Evolutionary conservation across 2,329 filamentous ascomycete genomes (phyloP).

Genomic region (Aspergillus sp.): DNA sequence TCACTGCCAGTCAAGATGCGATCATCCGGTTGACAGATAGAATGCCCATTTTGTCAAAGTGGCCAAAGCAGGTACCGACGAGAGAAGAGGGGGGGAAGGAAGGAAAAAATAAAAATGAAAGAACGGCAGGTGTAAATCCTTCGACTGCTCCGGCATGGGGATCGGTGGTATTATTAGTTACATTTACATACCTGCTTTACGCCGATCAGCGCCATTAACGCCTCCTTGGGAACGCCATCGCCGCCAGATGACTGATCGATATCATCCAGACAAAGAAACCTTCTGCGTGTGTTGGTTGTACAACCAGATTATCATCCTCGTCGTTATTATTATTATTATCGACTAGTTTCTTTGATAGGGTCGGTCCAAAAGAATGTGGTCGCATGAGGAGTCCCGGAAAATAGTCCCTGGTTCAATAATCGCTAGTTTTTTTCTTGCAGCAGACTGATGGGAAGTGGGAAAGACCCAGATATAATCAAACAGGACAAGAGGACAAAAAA

Average conservation of each 20-base stretch:
- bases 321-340: not conserved
- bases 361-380: not conserved
- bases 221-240: not conserved
- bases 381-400: slow-evolving; percentile 8
- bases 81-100: not conserved
- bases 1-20: not conserved
- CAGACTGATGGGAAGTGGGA: not conserved
- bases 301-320: not conserved
- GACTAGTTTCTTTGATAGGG: not conserved
- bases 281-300: not conserved
- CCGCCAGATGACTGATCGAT: not conserved
- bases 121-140: too few relatives aligned
- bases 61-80: not conserved
- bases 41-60: not conserved
- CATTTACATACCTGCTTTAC: not conserved
- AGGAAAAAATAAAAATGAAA: too few relatives aligned
- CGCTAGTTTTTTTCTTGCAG: not conserved
- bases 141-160: too few relatives aligned
- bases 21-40: not conserved
- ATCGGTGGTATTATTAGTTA: not conserved
- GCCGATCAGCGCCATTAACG: not conserved
- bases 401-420: slow-evolving; percentile 16
- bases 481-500: too few relatives aligned
- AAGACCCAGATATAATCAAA: not conserved
- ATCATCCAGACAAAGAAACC: not conserved